These are phyloP conservation scores for Yamadazyma conglobata DNA, from an alignment of 1,139 yeast species.

Conservation along the genomic window DNA sequence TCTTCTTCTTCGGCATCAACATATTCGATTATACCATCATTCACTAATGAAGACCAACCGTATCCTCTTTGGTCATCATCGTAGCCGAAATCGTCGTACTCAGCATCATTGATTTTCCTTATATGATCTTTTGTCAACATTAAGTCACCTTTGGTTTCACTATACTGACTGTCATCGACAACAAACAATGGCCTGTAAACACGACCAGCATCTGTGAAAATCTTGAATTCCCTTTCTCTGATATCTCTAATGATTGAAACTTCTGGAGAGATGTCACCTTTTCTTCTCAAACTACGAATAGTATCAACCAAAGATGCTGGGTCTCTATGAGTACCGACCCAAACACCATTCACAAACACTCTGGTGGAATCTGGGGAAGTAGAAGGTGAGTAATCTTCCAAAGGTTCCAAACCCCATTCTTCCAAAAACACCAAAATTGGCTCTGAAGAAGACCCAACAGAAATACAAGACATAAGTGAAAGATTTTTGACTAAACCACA, in stretches of 20 bases:
- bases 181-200: constrained; percentile 92
- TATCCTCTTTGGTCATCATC: constrained; percentile 54
- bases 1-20: constrained; percentile 98
- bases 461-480: constrained; percentile 94
- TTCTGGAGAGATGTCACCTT: constrained; percentile 94
- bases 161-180: constrained; percentile 80
- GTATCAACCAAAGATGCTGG: constrained; percentile 90
- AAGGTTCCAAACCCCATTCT: constrained; percentile 99
- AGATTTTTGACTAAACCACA: constrained; percentile 97
- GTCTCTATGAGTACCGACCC: constrained; percentile 98
- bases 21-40: constrained; percentile 86
- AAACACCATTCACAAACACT: constrained; percentile 96
- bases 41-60: constrained; percentile 83
- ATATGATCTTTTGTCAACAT: constrained; percentile 83
- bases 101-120: constrained; percentile 63
- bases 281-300: constrained; percentile 87
- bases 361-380: constrained; percentile 90
- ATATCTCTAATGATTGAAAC: constrained; percentile 96
- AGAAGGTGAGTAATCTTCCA: constrained; percentile 93
- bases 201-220: constrained; percentile 98
- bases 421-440: constrained; percentile 90
- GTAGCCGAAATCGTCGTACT: constrained; percentile 58
- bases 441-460: constrained; percentile 97
- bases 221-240: constrained; percentile 91
- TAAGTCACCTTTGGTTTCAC: constrained; percentile 74